Percentiles rank a stretch among this genome's conserved stretches.
These are phyloP conservation scores for Ophiostoma himal-ulmi DNA, from an alignment of 2,329 filamentous ascomycete genomes.

Conservation along the genomic window DNA sequence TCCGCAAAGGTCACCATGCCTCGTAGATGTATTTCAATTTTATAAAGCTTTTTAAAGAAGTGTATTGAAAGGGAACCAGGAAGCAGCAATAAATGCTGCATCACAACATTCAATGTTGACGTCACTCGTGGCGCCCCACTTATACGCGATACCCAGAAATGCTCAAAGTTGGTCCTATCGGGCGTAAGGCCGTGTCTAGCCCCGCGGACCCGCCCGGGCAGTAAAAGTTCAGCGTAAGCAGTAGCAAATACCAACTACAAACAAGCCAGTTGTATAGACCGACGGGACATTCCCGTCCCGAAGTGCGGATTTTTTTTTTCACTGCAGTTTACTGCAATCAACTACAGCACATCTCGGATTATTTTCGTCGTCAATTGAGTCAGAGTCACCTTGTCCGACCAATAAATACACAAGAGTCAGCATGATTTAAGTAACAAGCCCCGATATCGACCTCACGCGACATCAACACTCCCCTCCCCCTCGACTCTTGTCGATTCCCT, in stretches of 20 bases:
- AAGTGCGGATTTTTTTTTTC: not conserved
- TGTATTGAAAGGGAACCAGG: not conserved
- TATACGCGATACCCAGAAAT: not conserved
- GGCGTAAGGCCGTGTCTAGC: not conserved
- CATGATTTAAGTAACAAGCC: not conserved
- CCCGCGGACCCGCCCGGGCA: not conserved
- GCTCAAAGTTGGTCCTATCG: not conserved
- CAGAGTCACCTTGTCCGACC: not conserved
- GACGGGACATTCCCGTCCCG: not conserved
- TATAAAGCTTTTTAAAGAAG: not conserved
- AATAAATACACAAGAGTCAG: not conserved
- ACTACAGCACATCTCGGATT: not conserved
- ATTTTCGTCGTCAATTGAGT: conserved; percentile 4
- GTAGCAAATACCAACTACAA: not conserved
- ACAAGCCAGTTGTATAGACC: not conserved
- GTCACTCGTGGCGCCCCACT: not conserved
- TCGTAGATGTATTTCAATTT: no score
- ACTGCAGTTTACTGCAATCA: not conserved
- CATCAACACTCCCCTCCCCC: not conserved
- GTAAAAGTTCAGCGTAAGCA: not conserved
- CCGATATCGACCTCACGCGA: not conserved
- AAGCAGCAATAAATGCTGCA: not conserved
- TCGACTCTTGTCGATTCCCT: not conserved
- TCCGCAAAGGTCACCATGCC: not conserved
- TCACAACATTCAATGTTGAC: not conserved